These are phyloP conservation scores for Aspergillus pseudonomiae DNA, from an alignment of 2,329 filamentous ascomycete species.

Conservation along the genomic window DNA sequence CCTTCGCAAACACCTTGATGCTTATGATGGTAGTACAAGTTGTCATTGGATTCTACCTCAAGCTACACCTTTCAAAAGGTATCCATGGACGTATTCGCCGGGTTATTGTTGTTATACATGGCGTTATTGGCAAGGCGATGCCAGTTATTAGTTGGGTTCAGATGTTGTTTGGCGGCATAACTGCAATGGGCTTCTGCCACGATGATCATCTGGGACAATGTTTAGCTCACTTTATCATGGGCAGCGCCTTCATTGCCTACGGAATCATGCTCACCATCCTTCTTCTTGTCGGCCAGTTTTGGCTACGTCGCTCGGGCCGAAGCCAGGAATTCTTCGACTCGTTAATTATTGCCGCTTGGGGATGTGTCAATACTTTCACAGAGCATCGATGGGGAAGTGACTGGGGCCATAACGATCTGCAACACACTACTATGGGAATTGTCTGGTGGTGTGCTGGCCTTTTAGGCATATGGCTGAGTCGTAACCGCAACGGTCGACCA, in stretches of 20 bases:
- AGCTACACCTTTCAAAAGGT: conserved; percentile 83
- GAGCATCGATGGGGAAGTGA: conserved; percentile 89
- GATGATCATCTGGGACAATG: conserved; percentile 91
- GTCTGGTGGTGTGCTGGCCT: conserved; percentile 97
- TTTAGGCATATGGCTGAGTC: conserved; percentile 88
- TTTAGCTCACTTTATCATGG: conserved; percentile 98
- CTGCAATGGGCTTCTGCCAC: conserved; percentile 87
- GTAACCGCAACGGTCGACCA: conserved; percentile 77
- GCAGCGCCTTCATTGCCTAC: conserved; percentile 92
- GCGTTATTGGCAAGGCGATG: conserved; percentile 82
- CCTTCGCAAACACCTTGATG: conserved; percentile 80
- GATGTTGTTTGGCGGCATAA: conserved; percentile 95
- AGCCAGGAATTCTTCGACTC: conserved; percentile 98
- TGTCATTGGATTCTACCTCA: conserved; percentile 81
- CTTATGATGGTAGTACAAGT: conserved; percentile 77
- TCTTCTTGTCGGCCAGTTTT: conserved; percentile 83
- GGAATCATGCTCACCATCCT: conserved; percentile 85
- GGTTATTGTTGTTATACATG: conserved; percentile 72
- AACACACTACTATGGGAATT: conserved; percentile 99
- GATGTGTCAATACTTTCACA: conserved; percentile 96
- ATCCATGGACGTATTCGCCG: conserved; percentile 77
- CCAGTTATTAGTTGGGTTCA: conserved; percentile 87
- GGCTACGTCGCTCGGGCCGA: conserved; percentile 78
- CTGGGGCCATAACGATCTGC: conserved; percentile 93
- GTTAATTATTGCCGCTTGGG: conserved; percentile 88